A percentile compares a stretch with the other conserved stretches of the same genome.
phyloP scores from a whole-genome alignment of 306 rosid genomes.

The Erythrophleum fordii region DNA sequence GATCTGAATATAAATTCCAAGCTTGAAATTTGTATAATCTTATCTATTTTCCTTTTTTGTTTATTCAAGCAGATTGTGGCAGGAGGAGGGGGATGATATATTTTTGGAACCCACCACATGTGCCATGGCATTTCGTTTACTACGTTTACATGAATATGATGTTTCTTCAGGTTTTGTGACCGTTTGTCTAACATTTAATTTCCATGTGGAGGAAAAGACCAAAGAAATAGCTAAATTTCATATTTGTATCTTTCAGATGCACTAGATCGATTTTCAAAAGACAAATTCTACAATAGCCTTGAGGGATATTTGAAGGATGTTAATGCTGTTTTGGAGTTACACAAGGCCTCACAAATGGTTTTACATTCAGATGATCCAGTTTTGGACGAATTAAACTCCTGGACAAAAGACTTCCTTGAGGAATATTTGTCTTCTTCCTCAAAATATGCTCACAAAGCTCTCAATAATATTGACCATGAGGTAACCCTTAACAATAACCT shows the following conservation, averaged over 20 bases:
- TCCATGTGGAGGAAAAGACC: not conserved
- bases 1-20: not conserved
- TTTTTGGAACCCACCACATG: constrained; percentile 70
- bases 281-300: constrained; percentile 42
- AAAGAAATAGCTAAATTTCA: not conserved
- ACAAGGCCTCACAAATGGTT: constrained; percentile 56
- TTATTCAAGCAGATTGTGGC: constrained; percentile 59
- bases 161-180: constrained; percentile 67
- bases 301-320: constrained; percentile 58
- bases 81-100: constrained; percentile 66
- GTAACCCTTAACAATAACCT: constrained; percentile 18
- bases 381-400: constrained; percentile 39
- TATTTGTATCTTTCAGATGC: constrained; percentile 43
- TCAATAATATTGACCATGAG: constrained; percentile 43
- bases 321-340: constrained; percentile 49
- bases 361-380: constrained; percentile 48
- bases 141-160: constrained; percentile 72
- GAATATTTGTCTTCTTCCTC: not conserved
- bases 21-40: not conserved
- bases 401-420: not conserved
- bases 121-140: constrained; percentile 81
- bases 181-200: not conserved
- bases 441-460: not conserved
- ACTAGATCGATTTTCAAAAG: constrained; percentile 47
- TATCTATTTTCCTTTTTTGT: not conserved